phyloP scores from a whole-genome alignment of 2,329 filamentous ascomycete genomes.

The Colletotrichum cereale region DNA sequence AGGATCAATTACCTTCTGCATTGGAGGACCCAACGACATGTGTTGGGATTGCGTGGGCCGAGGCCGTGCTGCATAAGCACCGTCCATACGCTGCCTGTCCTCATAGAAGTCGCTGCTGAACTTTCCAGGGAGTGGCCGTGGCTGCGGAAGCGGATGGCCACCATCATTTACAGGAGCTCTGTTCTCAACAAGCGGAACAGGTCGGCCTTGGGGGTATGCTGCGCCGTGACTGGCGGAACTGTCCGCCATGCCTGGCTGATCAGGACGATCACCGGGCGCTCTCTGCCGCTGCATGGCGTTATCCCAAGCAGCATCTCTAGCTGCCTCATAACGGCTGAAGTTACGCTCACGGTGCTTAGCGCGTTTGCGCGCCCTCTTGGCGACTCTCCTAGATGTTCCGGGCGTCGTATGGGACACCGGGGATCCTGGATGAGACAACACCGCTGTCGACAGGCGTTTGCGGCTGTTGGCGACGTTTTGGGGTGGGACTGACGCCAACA shows the following conservation, averaged over 20 bases:
- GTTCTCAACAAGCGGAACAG: slow-evolving; percentile 13
- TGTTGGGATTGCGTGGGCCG: slow-evolving; percentile 30
- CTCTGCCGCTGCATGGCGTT: slow-evolving; percentile 28
- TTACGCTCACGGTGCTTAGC: slow-evolving; percentile 35
- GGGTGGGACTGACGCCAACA: slow-evolving; percentile 14
- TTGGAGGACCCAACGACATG: slow-evolving; percentile 1
- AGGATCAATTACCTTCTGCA: slow-evolving; percentile 46
- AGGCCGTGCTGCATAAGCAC: slow-evolving; percentile 4
- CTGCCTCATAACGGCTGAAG: slow-evolving; percentile 39
- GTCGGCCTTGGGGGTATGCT: slow-evolving; percentile 16
- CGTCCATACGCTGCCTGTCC: slow-evolving; percentile 29
- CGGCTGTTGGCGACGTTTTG: slow-evolving; percentile 8
- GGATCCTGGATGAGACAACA: slow-evolving; percentile 30
- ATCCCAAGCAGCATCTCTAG: slow-evolving; percentile 33
- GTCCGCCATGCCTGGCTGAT: slow-evolving; percentile 9
- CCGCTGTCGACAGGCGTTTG: slow-evolving; percentile 28
- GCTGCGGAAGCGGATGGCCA: slow-evolving; percentile 40
- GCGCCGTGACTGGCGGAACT: slow-evolving; percentile 38
- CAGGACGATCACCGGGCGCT: slow-evolving; percentile 1
- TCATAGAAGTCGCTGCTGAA: slow-evolving; percentile 43
- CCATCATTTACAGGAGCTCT: slow-evolving; percentile 31
- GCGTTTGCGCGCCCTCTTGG: slow-evolving; percentile 29
- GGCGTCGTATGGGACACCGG: slow-evolving; percentile 14
- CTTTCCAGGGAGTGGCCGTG: slow-evolving; percentile 28
- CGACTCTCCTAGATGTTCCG: slow-evolving; percentile 20